Evolutionary conservation across 2,329 filamentous ascomycete species (phyloP).

Genomic region (Dactylonectria estremocensis): DNA sequence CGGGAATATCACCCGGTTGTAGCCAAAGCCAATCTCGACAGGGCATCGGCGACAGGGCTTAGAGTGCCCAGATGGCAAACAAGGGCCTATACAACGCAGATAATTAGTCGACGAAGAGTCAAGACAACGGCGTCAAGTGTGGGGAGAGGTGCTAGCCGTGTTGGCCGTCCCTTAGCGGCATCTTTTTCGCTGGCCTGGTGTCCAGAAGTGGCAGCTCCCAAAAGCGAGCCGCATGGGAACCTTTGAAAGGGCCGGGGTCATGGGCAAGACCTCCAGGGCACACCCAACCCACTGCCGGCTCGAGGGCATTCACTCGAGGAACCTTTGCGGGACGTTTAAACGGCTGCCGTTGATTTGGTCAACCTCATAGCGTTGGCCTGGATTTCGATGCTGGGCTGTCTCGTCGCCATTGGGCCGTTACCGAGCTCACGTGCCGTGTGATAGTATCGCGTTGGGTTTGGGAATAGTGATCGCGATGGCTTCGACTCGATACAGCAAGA

Average conservation of each 20-base stretch:
- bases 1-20: neutral
- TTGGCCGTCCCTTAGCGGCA: neutral
- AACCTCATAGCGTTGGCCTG: neutral
- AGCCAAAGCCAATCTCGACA: conserved; percentile 1
- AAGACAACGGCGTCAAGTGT: neutral
- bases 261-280: no score
- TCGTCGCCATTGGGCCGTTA: neutral
- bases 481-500: no score
- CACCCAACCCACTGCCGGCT: neutral
- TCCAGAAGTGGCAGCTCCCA: conserved; percentile 26
- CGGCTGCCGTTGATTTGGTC: neutral
- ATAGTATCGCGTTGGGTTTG: no score
- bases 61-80: neutral
- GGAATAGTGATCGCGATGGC: no score
- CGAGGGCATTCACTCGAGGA: neutral
- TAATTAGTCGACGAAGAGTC: no score
- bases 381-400: neutral
- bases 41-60: neutral
- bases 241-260: conserved; percentile 17
- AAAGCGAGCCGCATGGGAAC: conserved; percentile 4
- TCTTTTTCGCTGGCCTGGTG: conserved; percentile 7
- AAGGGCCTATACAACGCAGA: no score
- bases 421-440: neutral
- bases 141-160: conserved; percentile 3
- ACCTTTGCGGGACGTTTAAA: conserved; percentile 14